Evolutionary conservation across 78 protist species (phyloP), one percentile per base, ranked within the genome.

Genomic region (Trichosphaerium sp.): DNA sequence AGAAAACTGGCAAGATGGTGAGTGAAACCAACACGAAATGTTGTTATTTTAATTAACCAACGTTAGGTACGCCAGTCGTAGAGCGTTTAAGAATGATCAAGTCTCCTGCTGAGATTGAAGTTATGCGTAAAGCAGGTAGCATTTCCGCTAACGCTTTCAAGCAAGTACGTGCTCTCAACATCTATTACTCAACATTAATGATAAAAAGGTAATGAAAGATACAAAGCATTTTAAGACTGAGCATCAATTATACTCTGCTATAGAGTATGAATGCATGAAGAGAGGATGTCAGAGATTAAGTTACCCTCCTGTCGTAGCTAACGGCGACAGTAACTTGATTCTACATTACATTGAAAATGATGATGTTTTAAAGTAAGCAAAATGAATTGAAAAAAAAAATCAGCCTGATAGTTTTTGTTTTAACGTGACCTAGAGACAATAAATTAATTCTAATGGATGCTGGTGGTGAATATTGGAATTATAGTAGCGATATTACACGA

Each of bases 231-330:
- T 66, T 29, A 55, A 62, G 38, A 43, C 48, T 18, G 93, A 89
- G 12, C 66, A 73, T 41, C 39, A 72, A 11, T 48, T 82, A 1
- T 52, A 42, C 10, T 83, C 88, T 2, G 64, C 21, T 29, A 64
- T 84, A 34, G 87, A 80, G 65, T 79, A 21, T 42, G 37, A 52
- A 26, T 23, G 70, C 5, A 56, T 70, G 8, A 42, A 40, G 8
- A 29, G 64, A 4, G 91, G 89, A 12, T 81, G 82, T n/a, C 39
- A 71, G 35, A 37, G 87, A 14, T 62, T 73, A 47, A 51, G 87
- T 4, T 90, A 80, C 37, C 88, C 88, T 14, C 92, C 93, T 7
- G 89, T 87, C 0, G 88, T 87, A 0, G 93, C 92, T 1, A 69
- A 65, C 43, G 92, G 93, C 1, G 23, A 39, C 47, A 54, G 41